Evolutionary conservation across 768 basidiomycete genomes (phyloP).

Genomic region (Rhodotorula babjevae): DNA sequence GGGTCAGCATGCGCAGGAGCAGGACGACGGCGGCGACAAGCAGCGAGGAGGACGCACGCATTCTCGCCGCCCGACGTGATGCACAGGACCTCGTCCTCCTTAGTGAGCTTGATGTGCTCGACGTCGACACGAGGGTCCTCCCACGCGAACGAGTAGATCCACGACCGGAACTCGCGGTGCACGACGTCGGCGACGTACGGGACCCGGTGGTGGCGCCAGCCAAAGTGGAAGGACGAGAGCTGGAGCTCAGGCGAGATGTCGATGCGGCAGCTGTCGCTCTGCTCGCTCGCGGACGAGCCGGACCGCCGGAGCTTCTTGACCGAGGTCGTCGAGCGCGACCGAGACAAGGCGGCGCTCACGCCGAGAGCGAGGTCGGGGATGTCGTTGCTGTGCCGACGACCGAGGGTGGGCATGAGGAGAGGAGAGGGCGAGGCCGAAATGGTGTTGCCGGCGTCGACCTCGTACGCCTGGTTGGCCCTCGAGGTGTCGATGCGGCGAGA

Average conservation of each 20-base stretch:
- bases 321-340: neutral
- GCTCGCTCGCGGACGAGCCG: constrained; percentile 24
- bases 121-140: constrained; percentile 75
- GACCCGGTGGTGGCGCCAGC: constrained; percentile 47
- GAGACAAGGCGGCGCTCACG: constrained; percentile 39
- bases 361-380: constrained; percentile 37
- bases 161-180: constrained; percentile 58
- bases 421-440: constrained; percentile 43
- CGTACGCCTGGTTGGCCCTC: constrained; percentile 58
- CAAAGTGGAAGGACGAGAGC: constrained; percentile 63
- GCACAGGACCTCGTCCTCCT: constrained; percentile 63
- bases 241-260: constrained; percentile 53
- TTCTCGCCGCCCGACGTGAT: constrained; percentile 78
- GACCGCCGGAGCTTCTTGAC: constrained; percentile 2
- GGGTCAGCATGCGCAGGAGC: neutral
- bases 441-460: constrained; percentile 60
- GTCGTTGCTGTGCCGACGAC: constrained; percentile 49
- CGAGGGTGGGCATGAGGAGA: constrained; percentile 45
- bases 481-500: constrained; percentile 61
- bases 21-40: too few species aligned
- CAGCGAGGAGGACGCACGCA: constrained; percentile 46
- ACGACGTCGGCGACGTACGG: constrained; percentile 50
- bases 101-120: constrained; percentile 57
- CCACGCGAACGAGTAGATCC: constrained; percentile 45
- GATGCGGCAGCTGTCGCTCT: constrained; percentile 45